Percentiles rank a stretch among this genome's conserved stretches.
These are phyloP conservation scores for Apiospora kogelbergensis DNA, from an alignment of 2,329 filamentous ascomycete species.

Conservation along the genomic window DNA sequence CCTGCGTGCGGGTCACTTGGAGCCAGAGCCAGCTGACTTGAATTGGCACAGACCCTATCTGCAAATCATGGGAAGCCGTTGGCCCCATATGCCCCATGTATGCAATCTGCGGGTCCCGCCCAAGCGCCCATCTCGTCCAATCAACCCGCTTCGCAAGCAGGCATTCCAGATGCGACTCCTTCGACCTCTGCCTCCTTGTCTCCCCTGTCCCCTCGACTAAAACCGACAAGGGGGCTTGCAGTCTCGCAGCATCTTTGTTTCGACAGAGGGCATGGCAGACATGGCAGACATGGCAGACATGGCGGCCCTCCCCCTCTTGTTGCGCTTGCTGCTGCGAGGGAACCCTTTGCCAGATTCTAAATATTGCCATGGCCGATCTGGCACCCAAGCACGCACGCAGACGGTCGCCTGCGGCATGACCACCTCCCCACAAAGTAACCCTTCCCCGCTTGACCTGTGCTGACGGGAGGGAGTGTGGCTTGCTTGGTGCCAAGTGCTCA, in stretches of 20 bases:
- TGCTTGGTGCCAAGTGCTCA: not conserved
- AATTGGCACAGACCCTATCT: conserved; percentile 30
- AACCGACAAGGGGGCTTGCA: not conserved
- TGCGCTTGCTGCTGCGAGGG: not conserved
- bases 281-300: too few relatives aligned
- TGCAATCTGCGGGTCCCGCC: conserved; percentile 18
- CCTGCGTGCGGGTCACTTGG: not conserved
- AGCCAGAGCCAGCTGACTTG: conserved; percentile 36
- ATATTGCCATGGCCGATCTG: conserved; percentile 6
- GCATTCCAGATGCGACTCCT: not conserved
- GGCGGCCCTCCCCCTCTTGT: not conserved
- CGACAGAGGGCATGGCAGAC: not conserved
- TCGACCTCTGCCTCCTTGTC: not conserved
- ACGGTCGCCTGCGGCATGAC: not conserved
- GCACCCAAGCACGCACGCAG: not conserved
- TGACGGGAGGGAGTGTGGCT: conserved; percentile 6
- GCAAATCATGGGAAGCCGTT: conserved; percentile 34
- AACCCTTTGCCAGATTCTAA: conserved; percentile 3
- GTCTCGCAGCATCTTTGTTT: not conserved
- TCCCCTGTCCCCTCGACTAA: not conserved
- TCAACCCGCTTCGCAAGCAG: not conserved
- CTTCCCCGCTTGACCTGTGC: conserved; percentile 5
- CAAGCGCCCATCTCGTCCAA: conserved; percentile 22
- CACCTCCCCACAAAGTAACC: not conserved
- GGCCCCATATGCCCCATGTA: conserved; percentile 18